A percentile compares a stretch with the other conserved stretches of the same genome.
phyloP scores from a whole-genome alignment of 192 early-diverging fungal genomes.

The Umbelopsis sp. region DNA sequence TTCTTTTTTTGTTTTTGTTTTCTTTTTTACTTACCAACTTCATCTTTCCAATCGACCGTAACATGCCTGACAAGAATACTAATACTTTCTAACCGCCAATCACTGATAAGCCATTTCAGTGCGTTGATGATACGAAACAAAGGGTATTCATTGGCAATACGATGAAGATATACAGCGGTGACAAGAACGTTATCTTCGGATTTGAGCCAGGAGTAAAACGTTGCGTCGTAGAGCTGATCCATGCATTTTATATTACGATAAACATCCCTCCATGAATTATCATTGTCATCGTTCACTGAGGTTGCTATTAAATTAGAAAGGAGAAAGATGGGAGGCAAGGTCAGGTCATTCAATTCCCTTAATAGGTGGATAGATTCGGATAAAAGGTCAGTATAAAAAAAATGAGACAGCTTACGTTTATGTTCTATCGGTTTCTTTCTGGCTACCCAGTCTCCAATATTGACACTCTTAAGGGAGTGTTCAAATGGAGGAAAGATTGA shows the following conservation, averaged over 20 bases:
- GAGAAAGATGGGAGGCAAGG: not conserved
- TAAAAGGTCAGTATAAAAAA: not conserved
- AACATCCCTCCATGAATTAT: slow-evolving; percentile 64
- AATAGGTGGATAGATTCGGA: not conserved
- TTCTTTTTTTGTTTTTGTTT: too few relatives aligned
- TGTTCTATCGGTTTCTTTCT: slow-evolving; percentile 10
- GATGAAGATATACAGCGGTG: slow-evolving; percentile 68
- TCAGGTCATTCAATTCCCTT: slow-evolving; percentile 16
- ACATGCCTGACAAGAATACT: slow-evolving; percentile 69
- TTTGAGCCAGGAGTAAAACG: slow-evolving; percentile 76
- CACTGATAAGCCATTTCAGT: slow-evolving; percentile 72
- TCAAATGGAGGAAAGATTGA: slow-evolving; percentile 15
- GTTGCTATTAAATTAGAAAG: not conserved
- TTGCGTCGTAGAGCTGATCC: slow-evolving; percentile 76
- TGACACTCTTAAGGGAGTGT: slow-evolving; percentile 13
- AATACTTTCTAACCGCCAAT: slow-evolving; percentile 74
- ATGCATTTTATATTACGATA: slow-evolving; percentile 71
- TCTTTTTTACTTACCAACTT: slow-evolving; percentile 37
- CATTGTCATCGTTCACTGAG: slow-evolving; percentile 19
- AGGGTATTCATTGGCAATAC: slow-evolving; percentile 75
- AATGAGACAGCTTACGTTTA: slow-evolving; percentile 11
- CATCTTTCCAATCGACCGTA: slow-evolving; percentile 69
- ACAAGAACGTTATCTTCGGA: slow-evolving; percentile 75
- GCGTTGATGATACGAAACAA: slow-evolving; percentile 76
- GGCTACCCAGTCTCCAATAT: slow-evolving; percentile 3